phyloP scores from a whole-genome alignment of 352 stramenopile genomes.

The Phytophthora syringae region DNA sequence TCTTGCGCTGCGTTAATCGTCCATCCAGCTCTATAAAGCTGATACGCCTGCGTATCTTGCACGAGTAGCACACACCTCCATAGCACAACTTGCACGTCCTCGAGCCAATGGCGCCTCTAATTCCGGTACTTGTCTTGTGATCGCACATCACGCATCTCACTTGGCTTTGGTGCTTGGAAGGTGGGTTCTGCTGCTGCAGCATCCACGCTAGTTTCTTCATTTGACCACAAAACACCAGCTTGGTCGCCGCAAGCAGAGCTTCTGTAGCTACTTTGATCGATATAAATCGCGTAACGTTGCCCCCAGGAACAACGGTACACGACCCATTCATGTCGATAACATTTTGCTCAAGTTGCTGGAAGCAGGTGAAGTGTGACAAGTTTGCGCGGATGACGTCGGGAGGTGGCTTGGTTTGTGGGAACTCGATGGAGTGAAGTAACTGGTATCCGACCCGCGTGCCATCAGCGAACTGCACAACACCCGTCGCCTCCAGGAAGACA shows the following conservation, averaged over 20 bases:
- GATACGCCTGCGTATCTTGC: constrained; percentile 39
- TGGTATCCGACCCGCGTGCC: constrained; percentile 44
- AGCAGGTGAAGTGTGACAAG: constrained; percentile 49
- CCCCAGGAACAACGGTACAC: constrained; percentile 27
- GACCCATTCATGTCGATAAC: constrained; percentile 41
- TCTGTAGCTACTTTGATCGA: constrained; percentile 34
- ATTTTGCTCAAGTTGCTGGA: constrained; percentile 44
- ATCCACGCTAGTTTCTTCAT: constrained; percentile 67
- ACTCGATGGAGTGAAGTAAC: constrained; percentile 45
- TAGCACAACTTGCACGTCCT: constrained; percentile 37
- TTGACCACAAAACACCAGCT: constrained; percentile 49
- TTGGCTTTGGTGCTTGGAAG: constrained; percentile 8
- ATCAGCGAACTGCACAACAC: constrained; percentile 19
- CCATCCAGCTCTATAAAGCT: constrained; percentile 40
- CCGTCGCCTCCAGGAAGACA: constrained; percentile 43
- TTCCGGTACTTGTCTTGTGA: constrained; percentile 22
- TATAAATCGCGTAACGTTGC: constrained; percentile 39
- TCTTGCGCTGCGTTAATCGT: constrained; percentile 36
- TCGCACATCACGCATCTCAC: constrained; percentile 36
- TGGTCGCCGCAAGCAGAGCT: constrained; percentile 32
- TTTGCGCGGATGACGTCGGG: constrained; percentile 35
- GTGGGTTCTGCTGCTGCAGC: constrained; percentile 14
- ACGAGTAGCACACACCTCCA: constrained; percentile 35
- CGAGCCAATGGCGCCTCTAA: constrained; percentile 25
- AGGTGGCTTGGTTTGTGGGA: constrained; percentile 41